Conservation (phyloP, 495 filamentous ascomycete genomes). For the Thozetella sp. region DNA sequence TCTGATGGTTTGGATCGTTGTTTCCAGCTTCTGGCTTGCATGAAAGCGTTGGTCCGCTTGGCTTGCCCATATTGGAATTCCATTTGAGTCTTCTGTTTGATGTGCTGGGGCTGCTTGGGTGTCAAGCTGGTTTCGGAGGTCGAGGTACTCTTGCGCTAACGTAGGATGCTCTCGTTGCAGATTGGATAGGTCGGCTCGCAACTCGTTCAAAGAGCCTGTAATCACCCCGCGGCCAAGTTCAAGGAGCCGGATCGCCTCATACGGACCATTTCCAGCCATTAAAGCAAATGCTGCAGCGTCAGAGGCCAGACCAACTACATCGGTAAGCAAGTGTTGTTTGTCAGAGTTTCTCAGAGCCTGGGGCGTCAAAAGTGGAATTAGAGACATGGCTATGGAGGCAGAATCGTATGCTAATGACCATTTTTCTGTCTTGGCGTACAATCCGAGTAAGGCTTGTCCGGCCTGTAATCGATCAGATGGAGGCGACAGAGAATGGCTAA, state of each 20-base stretch:
- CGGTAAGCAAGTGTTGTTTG: conserved; percentile 17
- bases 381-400: neutral
- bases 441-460: no score
- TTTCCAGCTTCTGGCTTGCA: neutral
- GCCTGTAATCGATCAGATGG: no score
- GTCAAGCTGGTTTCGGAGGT: neutral
- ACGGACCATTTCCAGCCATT: conserved; percentile 6
- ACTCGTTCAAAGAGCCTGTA: neutral
- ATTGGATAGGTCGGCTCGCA: neutral
- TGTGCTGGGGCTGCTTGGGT: neutral
- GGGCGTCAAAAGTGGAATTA: neutral
- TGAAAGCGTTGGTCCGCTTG: neutral
- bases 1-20: conserved; percentile 14
- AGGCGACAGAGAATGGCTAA: no score
- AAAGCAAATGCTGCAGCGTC: conserved; percentile 21
- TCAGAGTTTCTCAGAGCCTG: conserved; percentile 15
- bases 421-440: no score
- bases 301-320: conserved; percentile 15
- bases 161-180: neutral
- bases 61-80: neutral
- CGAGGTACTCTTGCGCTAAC: neutral
- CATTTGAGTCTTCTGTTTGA: neutral
- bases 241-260: conserved; percentile 13
- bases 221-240: conserved; percentile 19
- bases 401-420: neutral